A percentile compares a stretch with the other conserved stretches of the same genome.
Conservation (phyloP, 495 filamentous ascomycete species). For the Annulohypoxylon nitens region DNA sequence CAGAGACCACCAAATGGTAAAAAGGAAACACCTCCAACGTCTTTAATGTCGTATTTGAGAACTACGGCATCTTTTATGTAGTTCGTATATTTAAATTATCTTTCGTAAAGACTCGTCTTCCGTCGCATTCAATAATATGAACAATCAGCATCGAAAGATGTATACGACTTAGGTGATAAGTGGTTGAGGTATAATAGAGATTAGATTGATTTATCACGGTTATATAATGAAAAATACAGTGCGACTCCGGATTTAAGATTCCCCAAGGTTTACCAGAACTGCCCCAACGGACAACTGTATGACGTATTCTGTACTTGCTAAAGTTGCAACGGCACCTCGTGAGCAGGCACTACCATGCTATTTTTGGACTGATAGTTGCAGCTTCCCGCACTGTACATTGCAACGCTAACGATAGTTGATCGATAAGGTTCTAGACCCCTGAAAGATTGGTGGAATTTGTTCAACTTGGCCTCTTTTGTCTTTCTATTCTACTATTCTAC, state of each 20-base stretch:
- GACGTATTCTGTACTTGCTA: constrained; percentile 10
- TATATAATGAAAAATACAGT: background rate
- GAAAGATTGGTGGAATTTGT: constrained; percentile 1
- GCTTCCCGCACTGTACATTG: constrained; percentile 20
- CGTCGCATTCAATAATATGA: too few relatives aligned
- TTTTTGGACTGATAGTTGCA: constrained; percentile 22
- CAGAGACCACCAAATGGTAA: too few relatives aligned
- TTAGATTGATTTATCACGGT: background rate
- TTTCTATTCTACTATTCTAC: constrained; percentile 2
- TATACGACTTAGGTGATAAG: background rate
- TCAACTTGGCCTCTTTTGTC: constrained; percentile 31
- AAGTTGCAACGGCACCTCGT: background rate
- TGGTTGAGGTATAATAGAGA: background rate
- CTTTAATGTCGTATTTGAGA: too few relatives aligned
- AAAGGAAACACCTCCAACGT: too few relatives aligned
- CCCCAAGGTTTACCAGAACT: background rate
- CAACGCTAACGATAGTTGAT: constrained; percentile 22
- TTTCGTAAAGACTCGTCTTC: too few relatives aligned
- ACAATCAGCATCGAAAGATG: too few relatives aligned
- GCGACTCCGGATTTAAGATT: constrained; percentile 4
- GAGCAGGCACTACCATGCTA: constrained; percentile 1
- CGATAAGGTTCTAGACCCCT: constrained; percentile 30
- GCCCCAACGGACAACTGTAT: background rate
- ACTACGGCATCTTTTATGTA: too few relatives aligned
- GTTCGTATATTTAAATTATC: too few relatives aligned